Evolutionary conservation across 2,329 filamentous ascomycete genomes (phyloP), one percentile per base, ranked within the genome.

Genomic region (Tolypocladium tropicale): DNA sequence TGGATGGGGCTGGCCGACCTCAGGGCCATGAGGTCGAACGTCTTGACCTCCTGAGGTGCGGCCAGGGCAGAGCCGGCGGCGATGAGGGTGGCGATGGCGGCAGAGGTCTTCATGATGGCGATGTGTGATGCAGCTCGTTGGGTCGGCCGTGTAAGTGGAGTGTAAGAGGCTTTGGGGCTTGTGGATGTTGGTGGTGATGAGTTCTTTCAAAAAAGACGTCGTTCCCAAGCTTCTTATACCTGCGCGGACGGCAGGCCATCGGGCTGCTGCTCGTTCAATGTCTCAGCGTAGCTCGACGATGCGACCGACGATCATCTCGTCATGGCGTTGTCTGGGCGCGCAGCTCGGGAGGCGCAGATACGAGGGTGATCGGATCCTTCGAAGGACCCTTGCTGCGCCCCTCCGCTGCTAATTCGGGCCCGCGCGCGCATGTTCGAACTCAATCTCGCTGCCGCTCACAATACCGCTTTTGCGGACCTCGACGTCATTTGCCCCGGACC

Each of bases 11-110:
- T 77, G 61, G 71, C 77, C 34, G 79, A 78, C 58, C 73, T 74
- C 55, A 82, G 73, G 56, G 78, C 68, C 64, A 81, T 68, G 56
- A 82, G 57, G 60, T 71, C 68, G 64, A 84, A 84, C 54, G 68
- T 65, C 51, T 69, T 66, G 43, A 63, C 58, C 39, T 62, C 57
- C 41, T 62, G 32, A 55, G 66, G 63, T 28, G 61, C 60, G 53
- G 67, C 66, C n/a, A 65, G 53, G 58, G 61, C 63, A 56, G 68
- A 55, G 61, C 65, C 64, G 25, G 62, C 60, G 53, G 64, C 60
- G 52, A 63, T 48, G 59, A 65, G 60, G 55, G 63, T 60, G 56
- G 61, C 60, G 49, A 66, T 43, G 58, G 63, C 57, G 55, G 64
- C 33, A 32, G 62, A 63, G 60, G 67, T 56, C 62, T 68, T 67